Evolutionary conservation across 768 basidiomycete species (phyloP).

Genomic region (Hypholoma fasciculare): DNA sequence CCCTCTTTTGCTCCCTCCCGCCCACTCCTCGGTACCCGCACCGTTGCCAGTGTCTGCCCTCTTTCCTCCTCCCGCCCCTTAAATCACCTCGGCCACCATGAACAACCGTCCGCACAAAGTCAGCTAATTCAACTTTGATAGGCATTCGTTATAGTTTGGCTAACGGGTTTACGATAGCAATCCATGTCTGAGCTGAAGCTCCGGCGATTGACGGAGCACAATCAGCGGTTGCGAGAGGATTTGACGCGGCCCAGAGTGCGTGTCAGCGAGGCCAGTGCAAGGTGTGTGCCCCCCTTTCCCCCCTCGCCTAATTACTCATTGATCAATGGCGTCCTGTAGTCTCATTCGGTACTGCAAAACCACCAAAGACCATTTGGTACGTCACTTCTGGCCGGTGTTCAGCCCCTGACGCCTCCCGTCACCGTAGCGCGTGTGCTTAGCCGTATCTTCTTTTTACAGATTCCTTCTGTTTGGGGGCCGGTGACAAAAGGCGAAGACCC

Average conservation of each 20-base stretch:
- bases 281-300: slow-evolving; percentile 46
- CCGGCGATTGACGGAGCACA: slow-evolving; percentile 90
- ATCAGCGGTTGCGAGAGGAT: slow-evolving; percentile 88
- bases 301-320: slow-evolving; percentile 1
- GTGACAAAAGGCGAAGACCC: slow-evolving; percentile 90
- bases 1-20: slow-evolving; percentile 19
- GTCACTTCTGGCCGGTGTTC: slow-evolving; percentile 26
- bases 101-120: slow-evolving; percentile 76
- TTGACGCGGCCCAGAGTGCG: slow-evolving; percentile 84
- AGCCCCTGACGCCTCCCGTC: slow-evolving; percentile 14
- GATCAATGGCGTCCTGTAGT: slow-evolving; percentile 38
- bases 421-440: slow-evolving; percentile 1
- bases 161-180: slow-evolving; percentile 47
- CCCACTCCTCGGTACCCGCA: slow-evolving; percentile 17
- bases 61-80: slow-evolving; percentile 11
- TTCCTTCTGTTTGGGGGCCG: slow-evolving; percentile 94
- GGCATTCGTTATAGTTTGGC: slow-evolving; percentile 4
- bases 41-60: slow-evolving; percentile 14
- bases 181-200: slow-evolving; percentile 99
- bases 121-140: slow-evolving; percentile 18
- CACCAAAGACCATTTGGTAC: slow-evolving; percentile 85
- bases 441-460: slow-evolving; percentile 40
- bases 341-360: slow-evolving; percentile 93
- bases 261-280: slow-evolving; percentile 89
- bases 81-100: slow-evolving; percentile 43